These are phyloP conservation scores for Gastrolobium villosum DNA, from an alignment of 306 rosid genomes.

Conservation along the genomic window DNA sequence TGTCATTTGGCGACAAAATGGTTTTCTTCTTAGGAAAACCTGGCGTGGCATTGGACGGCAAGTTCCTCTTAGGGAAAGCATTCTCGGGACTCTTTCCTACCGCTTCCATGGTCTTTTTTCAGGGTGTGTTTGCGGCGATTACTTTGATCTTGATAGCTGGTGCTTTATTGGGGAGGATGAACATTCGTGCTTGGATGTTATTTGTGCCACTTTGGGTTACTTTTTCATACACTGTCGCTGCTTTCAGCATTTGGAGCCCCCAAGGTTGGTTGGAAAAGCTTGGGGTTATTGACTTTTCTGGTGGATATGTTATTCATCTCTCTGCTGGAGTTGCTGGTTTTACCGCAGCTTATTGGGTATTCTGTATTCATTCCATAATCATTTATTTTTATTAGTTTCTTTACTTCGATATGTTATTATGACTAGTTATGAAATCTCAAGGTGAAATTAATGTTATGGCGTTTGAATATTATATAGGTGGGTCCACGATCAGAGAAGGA, in stretches of 20 bases:
- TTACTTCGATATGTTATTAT: background rate
- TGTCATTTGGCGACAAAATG: too few species aligned
- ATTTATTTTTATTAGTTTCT: too few species aligned
- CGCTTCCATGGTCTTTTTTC: too few species aligned
- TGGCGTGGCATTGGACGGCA: too few species aligned
- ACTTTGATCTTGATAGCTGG: constrained; percentile 64
- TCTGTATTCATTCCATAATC: too few species aligned
- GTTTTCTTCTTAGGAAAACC: too few species aligned
- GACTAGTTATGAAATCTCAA: too few species aligned
- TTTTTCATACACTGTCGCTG: constrained; percentile 53
- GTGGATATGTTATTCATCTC: constrained; percentile 64
- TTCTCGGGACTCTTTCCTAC: too few species aligned
- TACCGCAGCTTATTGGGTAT: constrained; percentile 65
- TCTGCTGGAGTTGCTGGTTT: constrained; percentile 63
- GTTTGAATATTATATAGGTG: constrained; percentile 39
- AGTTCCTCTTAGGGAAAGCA: too few species aligned
- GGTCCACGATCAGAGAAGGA: constrained; percentile 54
- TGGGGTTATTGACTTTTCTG: constrained; percentile 64
- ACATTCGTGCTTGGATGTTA: constrained; percentile 63
- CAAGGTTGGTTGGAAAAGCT: constrained; percentile 59
- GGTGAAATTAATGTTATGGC: background rate
- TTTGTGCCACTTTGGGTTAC: constrained; percentile 69
- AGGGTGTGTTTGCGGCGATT: constrained; percentile 57
- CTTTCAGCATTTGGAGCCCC: constrained; percentile 66
- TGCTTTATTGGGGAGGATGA: constrained; percentile 63